These are phyloP conservation scores for Penicillium sp. DNA, from an alignment of 2,329 filamentous ascomycete species.

Conservation along the genomic window DNA sequence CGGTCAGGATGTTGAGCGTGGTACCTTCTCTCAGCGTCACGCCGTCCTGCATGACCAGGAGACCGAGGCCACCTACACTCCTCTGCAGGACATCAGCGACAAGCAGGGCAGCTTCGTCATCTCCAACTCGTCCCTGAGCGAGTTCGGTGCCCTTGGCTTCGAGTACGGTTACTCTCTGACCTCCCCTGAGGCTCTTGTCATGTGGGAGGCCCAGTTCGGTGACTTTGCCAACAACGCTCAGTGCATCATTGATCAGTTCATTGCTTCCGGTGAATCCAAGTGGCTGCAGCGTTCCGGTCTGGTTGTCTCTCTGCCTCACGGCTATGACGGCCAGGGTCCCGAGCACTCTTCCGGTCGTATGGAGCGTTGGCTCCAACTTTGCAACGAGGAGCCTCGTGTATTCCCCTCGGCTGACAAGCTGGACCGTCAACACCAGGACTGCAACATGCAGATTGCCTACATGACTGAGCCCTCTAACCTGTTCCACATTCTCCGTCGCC, in stretches of 20 bases:
- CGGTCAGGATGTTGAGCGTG: constrained; percentile 97
- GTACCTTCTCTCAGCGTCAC: constrained; percentile 97
- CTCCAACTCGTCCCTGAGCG: constrained; percentile 83
- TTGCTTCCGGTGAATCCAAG: constrained; percentile 94
- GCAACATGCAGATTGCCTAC: constrained; percentile 98
- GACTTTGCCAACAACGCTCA: constrained; percentile 99
- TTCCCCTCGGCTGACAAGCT: constrained; percentile 87
- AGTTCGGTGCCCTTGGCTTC: constrained; percentile 77
- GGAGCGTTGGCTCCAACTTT: constrained; percentile 94
- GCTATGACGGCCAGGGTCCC: constrained; percentile 95
- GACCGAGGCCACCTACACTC: constrained; percentile 86
- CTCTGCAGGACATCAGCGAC: constrained; percentile 79
- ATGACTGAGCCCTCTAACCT: constrained; percentile 94
- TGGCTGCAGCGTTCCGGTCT: constrained; percentile 98
- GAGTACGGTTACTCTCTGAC: constrained; percentile 98
- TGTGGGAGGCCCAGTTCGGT: constrained; percentile 99
- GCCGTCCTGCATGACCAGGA: constrained; percentile 97
- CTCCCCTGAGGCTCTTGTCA: constrained; percentile 92
- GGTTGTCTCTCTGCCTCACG: constrained; percentile 92
- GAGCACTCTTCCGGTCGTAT: constrained; percentile 97
- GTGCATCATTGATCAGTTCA: constrained; percentile 98
- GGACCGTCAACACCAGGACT: constrained; percentile 96
- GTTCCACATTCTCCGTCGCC: constrained; percentile 92
- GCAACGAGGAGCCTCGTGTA: constrained; percentile 92
- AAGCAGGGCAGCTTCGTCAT: constrained; percentile 96